phyloP scores from a whole-genome alignment of 2,329 filamentous ascomycete genomes.

The Fusarium sp. region DNA sequence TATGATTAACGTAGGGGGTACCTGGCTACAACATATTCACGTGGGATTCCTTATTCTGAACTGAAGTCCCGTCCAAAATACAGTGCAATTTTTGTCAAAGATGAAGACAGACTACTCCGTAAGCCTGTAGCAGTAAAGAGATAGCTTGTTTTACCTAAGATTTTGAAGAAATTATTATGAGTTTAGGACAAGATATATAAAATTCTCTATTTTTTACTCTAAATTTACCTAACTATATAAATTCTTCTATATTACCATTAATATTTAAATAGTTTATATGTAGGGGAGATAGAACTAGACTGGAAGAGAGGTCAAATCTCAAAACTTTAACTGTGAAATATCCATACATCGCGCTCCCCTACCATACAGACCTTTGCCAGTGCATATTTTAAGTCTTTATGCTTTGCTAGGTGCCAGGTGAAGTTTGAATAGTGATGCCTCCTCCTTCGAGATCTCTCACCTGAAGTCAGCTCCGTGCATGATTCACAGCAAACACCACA shows the following conservation, averaged over 20 bases:
- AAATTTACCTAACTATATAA: no score
- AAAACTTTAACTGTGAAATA: fast-evolving
- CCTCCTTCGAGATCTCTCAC: not conserved
- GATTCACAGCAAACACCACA: no score
- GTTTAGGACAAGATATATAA: fast-evolving
- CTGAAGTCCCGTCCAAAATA: not conserved
- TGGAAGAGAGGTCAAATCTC: not conserved
- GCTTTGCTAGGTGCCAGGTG: no score
- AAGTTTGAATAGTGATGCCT: no score
- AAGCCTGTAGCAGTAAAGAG: no score
- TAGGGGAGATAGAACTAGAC: no score
- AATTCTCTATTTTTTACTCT: no score
- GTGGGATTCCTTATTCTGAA: not conserved
- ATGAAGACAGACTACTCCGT: not conserved
- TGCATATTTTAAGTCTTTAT: no score
- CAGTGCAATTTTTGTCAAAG: no score
- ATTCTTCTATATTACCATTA: no score
- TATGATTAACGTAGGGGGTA: not conserved
- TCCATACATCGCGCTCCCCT: not conserved
- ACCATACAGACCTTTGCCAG: fast-evolving
- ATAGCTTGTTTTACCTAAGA: no score
- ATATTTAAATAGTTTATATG: not conserved
- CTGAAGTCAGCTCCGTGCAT: fast-evolving
- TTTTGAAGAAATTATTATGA: not conserved
- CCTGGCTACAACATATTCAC: not conserved